A percentile compares a stretch with the other conserved stretches of the same genome.
Conservation (phyloP, 345 rosid species). For the Anacardium occidentale region DNA sequence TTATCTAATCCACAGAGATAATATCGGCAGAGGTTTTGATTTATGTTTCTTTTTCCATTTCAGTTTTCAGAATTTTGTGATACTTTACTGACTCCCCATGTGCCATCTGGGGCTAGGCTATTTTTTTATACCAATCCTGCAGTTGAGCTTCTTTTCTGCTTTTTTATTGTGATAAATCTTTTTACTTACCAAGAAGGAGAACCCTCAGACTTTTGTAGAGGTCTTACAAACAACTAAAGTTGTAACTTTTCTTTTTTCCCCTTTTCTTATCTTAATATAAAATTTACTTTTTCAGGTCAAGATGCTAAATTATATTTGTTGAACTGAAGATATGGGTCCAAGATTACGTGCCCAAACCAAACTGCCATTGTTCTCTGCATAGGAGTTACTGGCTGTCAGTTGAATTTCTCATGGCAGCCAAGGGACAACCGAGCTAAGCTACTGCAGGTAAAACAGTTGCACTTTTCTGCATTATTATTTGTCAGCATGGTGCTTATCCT, state of each 20-base stretch:
- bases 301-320: background rate
- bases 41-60: background rate
- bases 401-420: background rate
- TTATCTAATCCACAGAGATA: background rate
- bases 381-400: constrained; percentile 16
- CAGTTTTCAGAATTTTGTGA: background rate
- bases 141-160: background rate
- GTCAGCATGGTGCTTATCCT: background rate
- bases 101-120: background rate
- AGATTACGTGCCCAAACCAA: background rate
- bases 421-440: background rate
- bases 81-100: background rate
- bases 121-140: background rate
- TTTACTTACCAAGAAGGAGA: background rate
- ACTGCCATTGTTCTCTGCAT: background rate
- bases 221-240: background rate
- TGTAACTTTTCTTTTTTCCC: background rate
- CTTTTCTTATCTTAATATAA: too few relatives aligned
- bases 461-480: constrained; percentile 1
- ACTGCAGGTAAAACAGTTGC: background rate
- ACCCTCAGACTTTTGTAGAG: background rate
- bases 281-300: background rate
- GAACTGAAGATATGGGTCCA: constrained; percentile 4
- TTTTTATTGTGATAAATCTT: background rate
- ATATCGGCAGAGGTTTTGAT: background rate